Evolutionary conservation across 805 yeast species (phyloP), one percentile per base, ranked within the genome.

Genomic region (Suhomyces kilbournensis): DNA sequence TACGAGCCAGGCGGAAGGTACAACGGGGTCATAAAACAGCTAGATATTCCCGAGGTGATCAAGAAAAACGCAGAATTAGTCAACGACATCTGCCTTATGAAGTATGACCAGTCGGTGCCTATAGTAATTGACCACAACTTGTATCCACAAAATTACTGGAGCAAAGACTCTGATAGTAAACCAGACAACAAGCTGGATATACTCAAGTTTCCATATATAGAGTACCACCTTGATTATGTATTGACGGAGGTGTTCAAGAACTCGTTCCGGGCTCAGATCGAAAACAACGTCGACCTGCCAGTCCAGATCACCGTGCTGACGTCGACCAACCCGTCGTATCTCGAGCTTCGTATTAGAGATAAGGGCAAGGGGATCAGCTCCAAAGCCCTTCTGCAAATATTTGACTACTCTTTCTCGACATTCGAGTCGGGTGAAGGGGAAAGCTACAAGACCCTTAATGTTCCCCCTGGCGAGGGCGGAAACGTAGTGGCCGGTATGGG

Each of bases 401-500:
- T 90, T 69, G 90, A 88, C 60, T 93, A 90, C 69, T 86, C 97
- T 4, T 93, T 87, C 69, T 80, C 96, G 1, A 90, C 97, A 0
- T 91, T 84, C 54, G 84, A 83, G 46, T 63, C 75, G 0, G 75
- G 77, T 19, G 86, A 82, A 53, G 84, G 83, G 4, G 87, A 81
- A 12, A 75, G 81, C 39, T 80, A 79, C 60, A 79, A 80, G 60
- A 83, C 88, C 0, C 68, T 84, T 51, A 86, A 87, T 60, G 81
- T 81, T 26, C 84, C 87, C 32, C 92, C 91, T 0, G 92, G 91
- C 1, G 77, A 79, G 22, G 86, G 86, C 1, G 86, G 88, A 1
- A 80, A 80, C 60, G 74, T 79, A 7, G 83, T 93, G 34, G 97
- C 97, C 0, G 99, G 99, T 0, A 88, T 94, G 88, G 98, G 98